Conservation (phyloP, 208 protist species). For the Acanthamoeba lugdunensis region DNA sequence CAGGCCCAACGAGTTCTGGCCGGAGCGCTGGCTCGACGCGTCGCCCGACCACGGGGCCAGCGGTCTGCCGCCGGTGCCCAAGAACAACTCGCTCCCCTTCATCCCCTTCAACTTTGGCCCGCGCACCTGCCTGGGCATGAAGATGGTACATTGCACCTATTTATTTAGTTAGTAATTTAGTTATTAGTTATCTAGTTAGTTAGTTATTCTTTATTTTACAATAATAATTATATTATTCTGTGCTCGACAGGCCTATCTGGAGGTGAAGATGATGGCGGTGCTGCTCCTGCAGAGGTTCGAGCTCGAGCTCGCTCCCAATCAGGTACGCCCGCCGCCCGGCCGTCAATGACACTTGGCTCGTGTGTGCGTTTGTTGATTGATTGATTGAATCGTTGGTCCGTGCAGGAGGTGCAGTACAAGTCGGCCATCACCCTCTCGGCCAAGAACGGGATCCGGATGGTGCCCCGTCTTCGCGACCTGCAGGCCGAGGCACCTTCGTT, state of each 20-base stretch:
- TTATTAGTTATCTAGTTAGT: too few species aligned
- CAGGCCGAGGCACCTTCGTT: too few species aligned
- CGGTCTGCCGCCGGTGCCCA: neutral
- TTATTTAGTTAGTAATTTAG: neutral
- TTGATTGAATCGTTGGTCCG: too few species aligned
- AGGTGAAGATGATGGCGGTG: slow-evolving; percentile 55
- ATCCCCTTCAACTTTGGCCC: slow-evolving; percentile 70
- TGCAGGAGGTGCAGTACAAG: slow-evolving; percentile 75
- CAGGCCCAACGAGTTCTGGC: neutral
- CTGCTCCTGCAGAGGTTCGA: slow-evolving; percentile 8
- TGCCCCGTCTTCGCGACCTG: neutral
- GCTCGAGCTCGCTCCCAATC: neutral
- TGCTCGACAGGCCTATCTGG: slow-evolving; percentile 26
- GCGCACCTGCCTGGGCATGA: slow-evolving; percentile 63
- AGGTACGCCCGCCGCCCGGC: too few species aligned
- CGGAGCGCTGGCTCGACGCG: slow-evolving; percentile 32
- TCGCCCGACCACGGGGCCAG: neutral
- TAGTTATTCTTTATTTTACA: too few species aligned
- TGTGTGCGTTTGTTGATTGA: too few species aligned
- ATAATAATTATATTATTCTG: too few species aligned
- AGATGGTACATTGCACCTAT: neutral
- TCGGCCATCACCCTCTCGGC: slow-evolving; percentile 51
- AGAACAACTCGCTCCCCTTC: slow-evolving; percentile 57
- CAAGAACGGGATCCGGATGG: slow-evolving; percentile 36
- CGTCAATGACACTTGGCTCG: too few species aligned